Percentiles rank a stretch among this genome's conserved stretches.
Evolutionary conservation across 306 rosid species (phyloP).

Genomic region (Gillenia trifoliata): DNA sequence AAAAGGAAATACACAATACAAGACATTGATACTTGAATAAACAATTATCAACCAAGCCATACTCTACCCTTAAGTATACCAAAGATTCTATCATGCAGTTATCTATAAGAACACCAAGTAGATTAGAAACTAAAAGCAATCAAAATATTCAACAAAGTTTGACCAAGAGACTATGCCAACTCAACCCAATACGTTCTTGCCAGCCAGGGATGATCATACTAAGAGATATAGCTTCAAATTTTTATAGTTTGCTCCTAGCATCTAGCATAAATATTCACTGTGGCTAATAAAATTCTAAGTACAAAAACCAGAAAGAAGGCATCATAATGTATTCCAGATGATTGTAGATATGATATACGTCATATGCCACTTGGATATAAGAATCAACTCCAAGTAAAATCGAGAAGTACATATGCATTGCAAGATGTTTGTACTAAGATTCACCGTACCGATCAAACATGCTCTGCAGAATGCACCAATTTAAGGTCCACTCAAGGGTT

Average conservation of each 20-base stretch:
- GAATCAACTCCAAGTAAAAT: constrained; percentile 3
- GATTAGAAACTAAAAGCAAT: neutral
- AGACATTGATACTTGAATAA: neutral
- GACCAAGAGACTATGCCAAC: neutral
- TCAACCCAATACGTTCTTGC: neutral
- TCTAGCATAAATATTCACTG: neutral
- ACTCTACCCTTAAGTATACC: neutral
- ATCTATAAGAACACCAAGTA: neutral
- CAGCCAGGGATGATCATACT: neutral
- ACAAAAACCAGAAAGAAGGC: neutral
- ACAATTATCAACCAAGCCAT: neutral
- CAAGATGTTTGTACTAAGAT: neutral
- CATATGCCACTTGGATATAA: neutral
- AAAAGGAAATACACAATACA: neutral
- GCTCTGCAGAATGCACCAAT: constrained; percentile 94
- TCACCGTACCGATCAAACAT: constrained; percentile 91
- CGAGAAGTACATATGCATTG: neutral
- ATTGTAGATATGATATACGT: neutral
- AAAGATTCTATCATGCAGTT: neutral
- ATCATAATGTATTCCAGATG: neutral
- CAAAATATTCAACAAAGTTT: neutral
- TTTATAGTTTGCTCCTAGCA: neutral
- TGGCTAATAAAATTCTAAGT: neutral
- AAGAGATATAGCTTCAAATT: neutral
- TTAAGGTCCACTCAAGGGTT: constrained; percentile 95